A percentile compares a stretch with the other conserved stretches of the same genome.
These are phyloP conservation scores for Cocos nucifera DNA, from an alignment of 176 grass and related monocot species.

Conservation along the genomic window DNA sequence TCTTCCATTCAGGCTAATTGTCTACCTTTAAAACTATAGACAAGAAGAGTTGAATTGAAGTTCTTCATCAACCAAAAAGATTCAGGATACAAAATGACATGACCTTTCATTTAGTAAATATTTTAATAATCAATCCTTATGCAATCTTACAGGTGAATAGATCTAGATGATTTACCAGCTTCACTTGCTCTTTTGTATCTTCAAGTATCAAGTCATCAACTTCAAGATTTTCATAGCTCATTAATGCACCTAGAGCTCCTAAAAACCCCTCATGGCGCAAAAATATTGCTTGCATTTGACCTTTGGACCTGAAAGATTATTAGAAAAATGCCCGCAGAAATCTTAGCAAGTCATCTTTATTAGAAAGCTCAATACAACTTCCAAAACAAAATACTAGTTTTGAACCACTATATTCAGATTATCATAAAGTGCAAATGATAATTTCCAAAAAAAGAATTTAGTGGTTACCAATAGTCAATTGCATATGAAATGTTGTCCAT, in stretches of 20 bases:
- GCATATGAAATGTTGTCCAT: conserved; percentile 96
- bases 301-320: conserved; percentile 70
- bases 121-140: too few species aligned
- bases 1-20: too few species aligned
- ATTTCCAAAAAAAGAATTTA: background rate
- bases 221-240: conserved; percentile 55
- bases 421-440: too few species aligned
- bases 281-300: conserved; percentile 93
- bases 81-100: too few species aligned
- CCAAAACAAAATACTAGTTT: background rate
- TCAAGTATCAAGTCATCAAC: conserved; percentile 29
- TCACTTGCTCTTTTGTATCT: conserved; percentile 30
- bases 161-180: too few species aligned
- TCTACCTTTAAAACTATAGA: too few species aligned
- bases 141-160: too few species aligned
- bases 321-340: conserved; percentile 7
- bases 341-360: background rate
- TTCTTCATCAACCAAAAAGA: too few species aligned
- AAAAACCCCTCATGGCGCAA: conserved; percentile 91
- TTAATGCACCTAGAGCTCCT: conserved; percentile 89
- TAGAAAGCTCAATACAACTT: background rate
- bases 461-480: conserved; percentile 75
- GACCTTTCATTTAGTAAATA: too few species aligned
- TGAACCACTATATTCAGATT: too few species aligned
- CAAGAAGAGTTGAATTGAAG: too few species aligned